Conservation (phyloP, 768 basidiomycete genomes). For the Porphyrellus cyaneotinctus region DNA sequence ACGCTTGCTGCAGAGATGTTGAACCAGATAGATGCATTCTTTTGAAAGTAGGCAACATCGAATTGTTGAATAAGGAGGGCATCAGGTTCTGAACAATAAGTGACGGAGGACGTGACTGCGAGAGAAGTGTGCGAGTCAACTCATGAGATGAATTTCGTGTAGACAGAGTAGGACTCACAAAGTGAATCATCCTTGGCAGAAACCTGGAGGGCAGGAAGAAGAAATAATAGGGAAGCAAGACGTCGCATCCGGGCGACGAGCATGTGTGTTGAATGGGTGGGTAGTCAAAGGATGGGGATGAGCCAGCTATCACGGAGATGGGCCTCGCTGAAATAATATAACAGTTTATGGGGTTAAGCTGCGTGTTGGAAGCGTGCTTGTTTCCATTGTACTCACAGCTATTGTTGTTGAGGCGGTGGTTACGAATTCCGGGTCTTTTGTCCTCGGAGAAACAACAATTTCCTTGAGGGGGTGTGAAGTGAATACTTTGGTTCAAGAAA, state of each 20-base stretch:
- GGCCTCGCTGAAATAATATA: conserved; percentile 23
- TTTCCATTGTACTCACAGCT: conserved; percentile 32
- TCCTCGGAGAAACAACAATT: conserved; percentile 12
- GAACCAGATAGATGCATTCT: conserved; percentile 74
- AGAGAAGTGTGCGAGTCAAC: conserved; percentile 4
- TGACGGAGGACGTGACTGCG: conserved; percentile 81
- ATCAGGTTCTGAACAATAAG: conserved; percentile 80
- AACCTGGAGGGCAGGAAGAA: conserved; percentile 37
- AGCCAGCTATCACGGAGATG: conserved; percentile 27
- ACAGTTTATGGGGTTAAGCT: conserved; percentile 13
- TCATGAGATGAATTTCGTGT: background rate
- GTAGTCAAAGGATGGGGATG: conserved; percentile 17
- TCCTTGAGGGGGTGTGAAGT: background rate
- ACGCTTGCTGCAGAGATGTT: conserved; percentile 85
- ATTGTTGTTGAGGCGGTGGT: conserved; percentile 31
- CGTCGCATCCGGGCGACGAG: conserved; percentile 78
- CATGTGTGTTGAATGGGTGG: conserved; percentile 39
- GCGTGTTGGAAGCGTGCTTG: conserved; percentile 28
- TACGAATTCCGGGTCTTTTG: conserved; percentile 16
- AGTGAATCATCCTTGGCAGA: conserved; percentile 51
- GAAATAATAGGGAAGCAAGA: conserved; percentile 38
- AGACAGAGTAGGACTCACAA: conserved; percentile 44
- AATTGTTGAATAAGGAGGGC: conserved; percentile 76
- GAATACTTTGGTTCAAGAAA: background rate
- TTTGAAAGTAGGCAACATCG: conserved; percentile 64